Conservation (phyloP, 176 grass and related monocot species). For the Zoysia japonica region DNA sequence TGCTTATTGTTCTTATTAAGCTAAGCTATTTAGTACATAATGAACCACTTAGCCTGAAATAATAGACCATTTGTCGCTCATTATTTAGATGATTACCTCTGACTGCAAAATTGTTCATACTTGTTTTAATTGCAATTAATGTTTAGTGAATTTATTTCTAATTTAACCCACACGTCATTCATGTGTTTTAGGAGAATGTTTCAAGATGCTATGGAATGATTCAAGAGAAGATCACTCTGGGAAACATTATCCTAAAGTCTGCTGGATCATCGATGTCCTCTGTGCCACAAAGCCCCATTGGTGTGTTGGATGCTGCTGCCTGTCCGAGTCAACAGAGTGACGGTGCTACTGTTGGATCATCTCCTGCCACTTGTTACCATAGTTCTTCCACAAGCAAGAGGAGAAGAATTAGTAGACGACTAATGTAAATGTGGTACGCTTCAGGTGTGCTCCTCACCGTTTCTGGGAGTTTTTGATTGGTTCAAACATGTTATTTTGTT, state of each 20-base stretch:
- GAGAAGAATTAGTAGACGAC: conserved; percentile 70
- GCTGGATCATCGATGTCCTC: conserved; percentile 48
- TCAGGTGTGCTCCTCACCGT: conserved; percentile 46
- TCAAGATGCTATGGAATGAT: conserved; percentile 74
- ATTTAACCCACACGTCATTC: background rate
- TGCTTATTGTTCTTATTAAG: conserved; percentile 14
- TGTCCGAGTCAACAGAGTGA: conserved; percentile 83
- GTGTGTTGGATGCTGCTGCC: conserved; percentile 74
- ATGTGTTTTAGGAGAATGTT: conserved; percentile 63
- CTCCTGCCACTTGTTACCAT: conserved; percentile 53
- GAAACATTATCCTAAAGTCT: conserved; percentile 52
- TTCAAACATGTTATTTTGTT: conserved; percentile 50
- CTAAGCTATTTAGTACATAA: conserved; percentile 2
- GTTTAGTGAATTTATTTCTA: conserved; percentile 33
- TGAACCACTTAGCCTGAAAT: background rate
- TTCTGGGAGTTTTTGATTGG: conserved; percentile 52
- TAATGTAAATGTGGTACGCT: conserved; percentile 32
- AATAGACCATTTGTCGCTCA: background rate
- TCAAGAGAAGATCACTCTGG: conserved; percentile 61
- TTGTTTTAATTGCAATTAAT: conserved; percentile 4
- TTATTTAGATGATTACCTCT: conserved; percentile 6
- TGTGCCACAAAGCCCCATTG: conserved; percentile 81
- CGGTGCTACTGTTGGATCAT: conserved; percentile 63
- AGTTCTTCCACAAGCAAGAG: conserved; percentile 74
- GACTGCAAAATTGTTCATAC: conserved; percentile 1